Percentiles rank a stretch among this genome's conserved stretches.
phyloP scores from a whole-genome alignment of 202 grass and related monocot species.

The Setaria viridis region DNA sequence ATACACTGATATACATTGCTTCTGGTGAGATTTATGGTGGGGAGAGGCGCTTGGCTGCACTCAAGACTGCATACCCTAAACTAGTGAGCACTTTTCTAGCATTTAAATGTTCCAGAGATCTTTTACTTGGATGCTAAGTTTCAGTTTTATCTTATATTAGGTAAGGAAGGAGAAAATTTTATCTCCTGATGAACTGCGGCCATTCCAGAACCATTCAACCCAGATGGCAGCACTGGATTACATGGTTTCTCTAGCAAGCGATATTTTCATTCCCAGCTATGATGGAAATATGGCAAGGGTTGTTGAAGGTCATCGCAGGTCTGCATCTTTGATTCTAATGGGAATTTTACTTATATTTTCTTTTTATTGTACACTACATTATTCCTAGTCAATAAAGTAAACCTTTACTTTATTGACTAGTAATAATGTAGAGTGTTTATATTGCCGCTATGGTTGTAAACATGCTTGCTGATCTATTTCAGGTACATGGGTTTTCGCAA shows the following conservation, averaged over 20 bases:
- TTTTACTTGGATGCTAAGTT: slow-evolving; percentile 20
- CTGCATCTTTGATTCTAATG: slow-evolving; percentile 23
- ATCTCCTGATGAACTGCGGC: slow-evolving; percentile 71
- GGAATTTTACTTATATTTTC: background rate
- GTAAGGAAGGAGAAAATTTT: slow-evolving; percentile 93
- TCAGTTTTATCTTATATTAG: slow-evolving; percentile 49
- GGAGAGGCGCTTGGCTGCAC: slow-evolving; percentile 68
- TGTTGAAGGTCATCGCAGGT: slow-evolving; percentile 97
- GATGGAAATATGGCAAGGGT: slow-evolving; percentile 98
- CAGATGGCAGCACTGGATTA: slow-evolving; percentile 99
- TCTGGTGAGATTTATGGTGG: slow-evolving; percentile 97
- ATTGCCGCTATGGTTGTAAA: background rate
- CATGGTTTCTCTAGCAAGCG: slow-evolving; percentile 83
- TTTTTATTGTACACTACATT: background rate
- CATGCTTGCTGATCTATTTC: slow-evolving; percentile 1
- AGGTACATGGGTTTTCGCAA: slow-evolving; percentile 75
- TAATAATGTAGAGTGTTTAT: background rate
- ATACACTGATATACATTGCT: slow-evolving; percentile 98
- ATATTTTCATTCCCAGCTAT: slow-evolving; percentile 96
- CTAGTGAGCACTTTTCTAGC: slow-evolving; percentile 59
- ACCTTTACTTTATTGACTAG: background rate
- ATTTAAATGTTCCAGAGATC: slow-evolving; percentile 12
- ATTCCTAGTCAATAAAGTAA: background rate
- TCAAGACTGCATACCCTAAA: slow-evolving; percentile 79
- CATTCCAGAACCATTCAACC: slow-evolving; percentile 90